Percentiles rank a stretch among this genome's conserved stretches.
phyloP scores from a whole-genome alignment of 345 rosid species.

The Arabis alpina region DNA sequence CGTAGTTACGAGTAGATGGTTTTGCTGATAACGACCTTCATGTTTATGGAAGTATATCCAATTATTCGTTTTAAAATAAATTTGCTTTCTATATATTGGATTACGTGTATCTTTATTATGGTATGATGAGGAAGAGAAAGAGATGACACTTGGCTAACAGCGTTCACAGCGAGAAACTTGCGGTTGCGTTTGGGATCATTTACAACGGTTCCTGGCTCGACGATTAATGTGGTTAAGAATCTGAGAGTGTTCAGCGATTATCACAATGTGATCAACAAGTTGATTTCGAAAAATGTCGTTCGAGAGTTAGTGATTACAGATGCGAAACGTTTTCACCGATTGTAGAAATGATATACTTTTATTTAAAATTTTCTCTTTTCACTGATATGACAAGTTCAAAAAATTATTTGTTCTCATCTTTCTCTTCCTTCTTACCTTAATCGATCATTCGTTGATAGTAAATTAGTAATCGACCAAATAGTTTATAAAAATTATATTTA shows the following conservation, averaged over 20 bases:
- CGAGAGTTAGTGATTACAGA: conserved; percentile 84
- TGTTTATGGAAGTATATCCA: too few relatives aligned
- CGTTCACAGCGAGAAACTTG: conserved; percentile 90
- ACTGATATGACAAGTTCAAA: too few relatives aligned
- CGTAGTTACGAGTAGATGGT: too few relatives aligned
- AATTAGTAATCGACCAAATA: background rate
- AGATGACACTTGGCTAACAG: conserved; percentile 49
- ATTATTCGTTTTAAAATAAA: too few relatives aligned
- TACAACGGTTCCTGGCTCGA: conserved; percentile 66
- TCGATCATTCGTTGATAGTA: background rate
- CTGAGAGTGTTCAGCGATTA: conserved; percentile 86
- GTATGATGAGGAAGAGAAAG: conserved; percentile 76
- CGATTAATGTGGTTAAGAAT: conserved; percentile 75
- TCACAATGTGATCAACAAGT: conserved; percentile 71
- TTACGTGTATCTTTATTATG: too few relatives aligned
- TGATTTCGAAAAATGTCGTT: conserved; percentile 60
- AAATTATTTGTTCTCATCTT: too few relatives aligned
- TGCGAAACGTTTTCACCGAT: conserved; percentile 73
- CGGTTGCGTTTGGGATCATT: conserved; percentile 82
- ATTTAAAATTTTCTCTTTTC: too few relatives aligned
- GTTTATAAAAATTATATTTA: background rate
- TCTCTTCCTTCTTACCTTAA: too few relatives aligned
- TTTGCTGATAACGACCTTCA: too few relatives aligned
- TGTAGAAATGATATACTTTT: too few relatives aligned
- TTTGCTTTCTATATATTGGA: conserved; percentile 22